phyloP scores from a whole-genome alignment of 2,329 filamentous ascomycete genomes.

The Lecanosticta acicola region DNA sequence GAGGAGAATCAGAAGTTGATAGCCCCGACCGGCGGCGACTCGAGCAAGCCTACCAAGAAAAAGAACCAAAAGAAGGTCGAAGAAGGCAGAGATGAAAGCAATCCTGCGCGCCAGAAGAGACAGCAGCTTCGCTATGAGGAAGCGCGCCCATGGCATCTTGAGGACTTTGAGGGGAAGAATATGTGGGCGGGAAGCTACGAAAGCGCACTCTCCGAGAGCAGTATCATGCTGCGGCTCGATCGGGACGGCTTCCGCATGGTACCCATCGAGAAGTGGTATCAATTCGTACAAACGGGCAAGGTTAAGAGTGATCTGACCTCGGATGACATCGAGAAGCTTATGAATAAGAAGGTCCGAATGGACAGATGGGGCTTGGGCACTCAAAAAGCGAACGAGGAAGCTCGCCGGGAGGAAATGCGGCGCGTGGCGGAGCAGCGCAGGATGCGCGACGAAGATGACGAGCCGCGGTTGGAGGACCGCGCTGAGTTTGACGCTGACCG shows the following conservation, averaged over 20 bases:
- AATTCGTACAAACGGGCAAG: conserved; percentile 62
- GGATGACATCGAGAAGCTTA: conserved; percentile 77
- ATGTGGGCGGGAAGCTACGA: conserved; percentile 91
- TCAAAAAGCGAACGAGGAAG: conserved; percentile 49
- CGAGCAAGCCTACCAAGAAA: conserved; percentile 50
- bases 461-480: conserved; percentile 32
- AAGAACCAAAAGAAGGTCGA: conserved; percentile 74
- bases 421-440: conserved; percentile 19
- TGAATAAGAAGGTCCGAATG: conserved; percentile 71
- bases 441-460: conserved; percentile 35
- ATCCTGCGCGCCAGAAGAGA: conserved; percentile 63
- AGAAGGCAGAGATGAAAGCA: conserved; percentile 73
- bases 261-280: conserved; percentile 94
- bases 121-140: conserved; percentile 77
- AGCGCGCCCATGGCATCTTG: conserved; percentile 90
- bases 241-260: conserved; percentile 71
- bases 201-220: conserved; percentile 72
- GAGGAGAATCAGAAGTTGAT: conserved; percentile 89
- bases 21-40: conserved; percentile 67
- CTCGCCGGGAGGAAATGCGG: conserved; percentile 45
- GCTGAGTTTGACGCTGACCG: conserved; percentile 51
- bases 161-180: conserved; percentile 93
- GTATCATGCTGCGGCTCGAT: conserved; percentile 72
- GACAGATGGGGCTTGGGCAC: conserved; percentile 74
- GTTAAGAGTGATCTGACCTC: conserved; percentile 65